These are phyloP conservation scores for Phytopythium oedochilum DNA, from an alignment of 352 stramenopile species.

Conservation along the genomic window DNA sequence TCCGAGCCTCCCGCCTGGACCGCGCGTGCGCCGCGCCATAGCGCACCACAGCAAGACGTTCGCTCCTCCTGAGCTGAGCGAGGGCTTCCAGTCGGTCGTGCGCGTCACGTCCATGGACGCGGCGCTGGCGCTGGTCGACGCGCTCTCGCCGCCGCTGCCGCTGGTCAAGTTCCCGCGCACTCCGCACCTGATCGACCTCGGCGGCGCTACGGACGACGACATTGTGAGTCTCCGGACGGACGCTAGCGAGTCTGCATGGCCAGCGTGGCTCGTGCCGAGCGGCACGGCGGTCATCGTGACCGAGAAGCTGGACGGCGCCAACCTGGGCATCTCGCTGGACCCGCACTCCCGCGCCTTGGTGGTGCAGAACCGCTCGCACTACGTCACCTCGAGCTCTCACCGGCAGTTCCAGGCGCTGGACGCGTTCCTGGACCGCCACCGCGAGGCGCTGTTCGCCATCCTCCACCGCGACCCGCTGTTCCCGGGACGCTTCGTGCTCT, in stretches of 20 bases:
- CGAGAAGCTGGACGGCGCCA: conserved; percentile 85
- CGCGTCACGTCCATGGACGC: conserved; percentile 48
- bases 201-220: conserved; percentile 53
- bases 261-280: background rate
- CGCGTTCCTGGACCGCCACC: conserved; percentile 40
- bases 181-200: conserved; percentile 49
- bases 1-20: conserved; percentile 34
- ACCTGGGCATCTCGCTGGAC: conserved; percentile 72
- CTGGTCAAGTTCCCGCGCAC: conserved; percentile 64
- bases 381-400: conserved; percentile 47
- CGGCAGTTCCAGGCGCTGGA: conserved; percentile 67
- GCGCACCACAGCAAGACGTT: conserved; percentile 38
- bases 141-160: conserved; percentile 29
- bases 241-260: background rate
- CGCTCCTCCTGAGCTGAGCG: conserved; percentile 22
- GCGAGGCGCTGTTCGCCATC: conserved; percentile 32
- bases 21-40: conserved; percentile 36
- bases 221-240: conserved; percentile 14
- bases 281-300: conserved; percentile 44
- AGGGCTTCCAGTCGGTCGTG: conserved; percentile 51
- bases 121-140: conserved; percentile 21
- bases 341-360: conserved; percentile 37
- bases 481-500: conserved; percentile 68
- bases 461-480: conserved; percentile 46
- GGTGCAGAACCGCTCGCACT: conserved; percentile 78